Base-by-base conservation (phyloP, 345 rosid species). In the Populus ilicifolia region DNA sequence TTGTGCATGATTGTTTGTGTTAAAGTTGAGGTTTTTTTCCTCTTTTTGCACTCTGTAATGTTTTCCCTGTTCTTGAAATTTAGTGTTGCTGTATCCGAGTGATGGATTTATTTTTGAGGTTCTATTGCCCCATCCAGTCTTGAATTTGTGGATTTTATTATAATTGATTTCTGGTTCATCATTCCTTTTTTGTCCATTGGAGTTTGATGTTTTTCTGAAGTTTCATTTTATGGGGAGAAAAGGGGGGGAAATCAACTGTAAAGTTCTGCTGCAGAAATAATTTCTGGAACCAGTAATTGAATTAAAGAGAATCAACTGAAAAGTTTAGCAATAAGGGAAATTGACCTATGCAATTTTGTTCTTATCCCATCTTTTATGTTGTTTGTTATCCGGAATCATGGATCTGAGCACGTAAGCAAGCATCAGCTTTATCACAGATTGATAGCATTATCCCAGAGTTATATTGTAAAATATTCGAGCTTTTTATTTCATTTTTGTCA, bases 1-100 rank as follows among this genome's bases (percentile, higher is more conserved):
- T 59, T 59, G 25, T 59, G 63, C 14, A 59, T 20, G 76, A n/a
- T 73, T 73, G 52, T 39, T 36, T 67, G 46, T 21, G 70, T n/a
- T 10, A 10, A 23, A 23, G 63, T 23, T 9, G 63, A 25, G 27
- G 5, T n/a, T n/a, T 23, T 23, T 10, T 23, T 10, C 70, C 9
- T 29, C 46, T 18, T 12, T 38, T 38, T 38, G 70, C 39, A 21
- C 38, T n/a, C 21, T 67, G 43, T 20, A 20, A 7, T 67, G 25
- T 3, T 67, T 5, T 38, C 27, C 46, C 46, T 43, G 46, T 43
- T 43, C 46, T 43, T 43, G 46, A 43, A 43, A 43, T 43, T 43
- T 43, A 11, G 14, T 11, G 46, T 69, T 43, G 35, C 35, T 67
- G 71, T 29, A 52, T 27, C 39, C 29, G 54, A 50, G 12, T 25